Evolutionary conservation across 2,329 filamentous ascomycete genomes (phyloP).

Genomic region (Colletotrichum sp.): DNA sequence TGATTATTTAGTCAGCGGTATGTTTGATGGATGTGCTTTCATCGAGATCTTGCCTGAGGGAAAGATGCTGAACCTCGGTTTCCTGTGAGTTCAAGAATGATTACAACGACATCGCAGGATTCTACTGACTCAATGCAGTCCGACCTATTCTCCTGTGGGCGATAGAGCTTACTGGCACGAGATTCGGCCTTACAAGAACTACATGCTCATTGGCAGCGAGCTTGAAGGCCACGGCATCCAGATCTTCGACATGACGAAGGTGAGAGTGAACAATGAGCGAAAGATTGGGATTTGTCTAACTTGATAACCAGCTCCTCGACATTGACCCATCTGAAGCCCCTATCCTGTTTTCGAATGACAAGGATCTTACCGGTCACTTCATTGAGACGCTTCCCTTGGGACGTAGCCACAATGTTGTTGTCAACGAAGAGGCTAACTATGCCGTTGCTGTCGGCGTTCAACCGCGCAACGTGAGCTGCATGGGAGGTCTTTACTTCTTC

Average conservation of each 20-base stretch:
- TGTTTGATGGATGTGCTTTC: slow-evolving; percentile 47
- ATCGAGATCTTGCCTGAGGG: slow-evolving; percentile 47
- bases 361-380: slow-evolving; percentile 34
- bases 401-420: slow-evolving; percentile 54
- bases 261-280: background rate
- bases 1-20: slow-evolving; percentile 19
- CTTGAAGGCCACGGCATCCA: slow-evolving; percentile 59
- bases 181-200: slow-evolving; percentile 37
- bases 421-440: slow-evolving; percentile 50
- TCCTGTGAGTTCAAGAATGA: slow-evolving; percentile 31
- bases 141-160: slow-evolving; percentile 16
- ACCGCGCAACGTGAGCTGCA: slow-evolving; percentile 42
- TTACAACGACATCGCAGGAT: background rate
- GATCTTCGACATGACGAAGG: slow-evolving; percentile 65
- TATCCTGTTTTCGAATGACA: slow-evolving; percentile 29
- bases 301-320: slow-evolving; percentile 34
- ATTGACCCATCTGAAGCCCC: slow-evolving; percentile 41
- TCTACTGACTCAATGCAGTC: background rate
- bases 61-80: slow-evolving; percentile 47
- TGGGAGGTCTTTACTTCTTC: slow-evolving; percentile 58
- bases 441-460: slow-evolving; percentile 44
- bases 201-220: slow-evolving; percentile 40
- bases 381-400: slow-evolving; percentile 35
- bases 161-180: slow-evolving; percentile 35
- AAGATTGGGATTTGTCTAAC: fast-evolving